Conservation (phyloP, 345 rosid genomes). For the Salix dunnii region DNA sequence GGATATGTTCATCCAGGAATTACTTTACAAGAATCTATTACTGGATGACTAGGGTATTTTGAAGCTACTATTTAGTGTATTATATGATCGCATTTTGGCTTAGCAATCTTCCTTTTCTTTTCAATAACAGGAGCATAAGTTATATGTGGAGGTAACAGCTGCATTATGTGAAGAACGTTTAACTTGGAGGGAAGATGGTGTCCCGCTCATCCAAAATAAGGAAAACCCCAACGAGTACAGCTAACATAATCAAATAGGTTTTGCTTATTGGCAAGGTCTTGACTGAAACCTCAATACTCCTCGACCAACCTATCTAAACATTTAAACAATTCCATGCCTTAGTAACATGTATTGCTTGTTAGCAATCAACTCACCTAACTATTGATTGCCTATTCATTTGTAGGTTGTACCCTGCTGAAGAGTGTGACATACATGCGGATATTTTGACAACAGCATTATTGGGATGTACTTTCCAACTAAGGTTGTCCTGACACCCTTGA, state of each 20-base stretch:
- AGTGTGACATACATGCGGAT: neutral
- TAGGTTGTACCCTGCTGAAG: neutral
- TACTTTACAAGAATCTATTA: too few species aligned
- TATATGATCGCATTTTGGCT: neutral
- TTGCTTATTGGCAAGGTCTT: neutral
- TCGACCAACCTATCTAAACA: neutral
- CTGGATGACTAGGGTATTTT: too few species aligned
- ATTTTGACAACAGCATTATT: neutral
- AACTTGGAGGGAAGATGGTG: slow-evolving; percentile 80
- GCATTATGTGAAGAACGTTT: slow-evolving; percentile 71
- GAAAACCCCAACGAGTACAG: slow-evolving; percentile 39
- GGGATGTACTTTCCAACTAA: neutral
- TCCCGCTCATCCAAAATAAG: slow-evolving; percentile 68
- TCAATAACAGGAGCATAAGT: slow-evolving; percentile 58
- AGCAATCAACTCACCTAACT: neutral
- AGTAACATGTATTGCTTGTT: neutral
- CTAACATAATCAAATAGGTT: slow-evolving; percentile 15
- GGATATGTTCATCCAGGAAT: too few species aligned
- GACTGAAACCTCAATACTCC: neutral
- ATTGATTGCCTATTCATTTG: neutral
- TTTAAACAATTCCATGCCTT: neutral
- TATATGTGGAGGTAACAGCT: slow-evolving; percentile 64
- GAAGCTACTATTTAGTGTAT: too few species aligned
- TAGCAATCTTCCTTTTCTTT: neutral
- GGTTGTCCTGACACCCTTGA: neutral